Percentiles rank a stretch among this genome's conserved stretches.
Conservation (phyloP, 345 rosid genomes). For the Nasturtium officinale region DNA sequence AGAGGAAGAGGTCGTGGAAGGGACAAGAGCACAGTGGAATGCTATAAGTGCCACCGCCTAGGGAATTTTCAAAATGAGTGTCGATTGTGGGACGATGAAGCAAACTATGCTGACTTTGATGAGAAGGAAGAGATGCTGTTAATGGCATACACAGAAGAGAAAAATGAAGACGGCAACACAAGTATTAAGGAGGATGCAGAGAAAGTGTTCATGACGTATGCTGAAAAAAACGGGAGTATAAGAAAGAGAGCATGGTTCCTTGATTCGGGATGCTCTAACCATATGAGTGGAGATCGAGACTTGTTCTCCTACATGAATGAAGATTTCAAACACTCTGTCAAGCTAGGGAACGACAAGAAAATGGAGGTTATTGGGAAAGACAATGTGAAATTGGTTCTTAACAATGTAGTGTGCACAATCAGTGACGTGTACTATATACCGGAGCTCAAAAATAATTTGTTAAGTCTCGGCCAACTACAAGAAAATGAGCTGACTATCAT, state of each 20-base stretch:
- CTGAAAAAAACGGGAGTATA: background rate
- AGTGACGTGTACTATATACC: background rate
- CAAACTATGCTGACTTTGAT: background rate
- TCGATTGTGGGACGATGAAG: background rate
- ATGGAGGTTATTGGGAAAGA: background rate
- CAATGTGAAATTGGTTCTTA: accelerated
- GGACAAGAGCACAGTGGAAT: background rate
- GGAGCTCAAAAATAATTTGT: background rate
- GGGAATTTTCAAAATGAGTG: background rate
- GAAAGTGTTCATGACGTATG: accelerated
- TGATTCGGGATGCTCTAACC: background rate
- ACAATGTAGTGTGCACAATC: too few species aligned
- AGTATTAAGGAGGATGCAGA: background rate
- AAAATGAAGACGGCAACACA: background rate
- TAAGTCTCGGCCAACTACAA: background rate
- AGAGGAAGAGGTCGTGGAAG: background rate
- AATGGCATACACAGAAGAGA: background rate
- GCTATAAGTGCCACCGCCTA: background rate
- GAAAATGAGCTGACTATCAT: background rate
- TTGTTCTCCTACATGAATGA: background rate
- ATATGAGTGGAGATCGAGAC: background rate
- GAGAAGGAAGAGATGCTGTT: background rate
- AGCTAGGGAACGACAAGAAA: background rate
- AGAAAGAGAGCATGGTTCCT: background rate
- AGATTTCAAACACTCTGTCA: background rate